Evolutionary conservation across 345 rosid species (phyloP).

Genomic region (Gossypium rotundifolium): DNA sequence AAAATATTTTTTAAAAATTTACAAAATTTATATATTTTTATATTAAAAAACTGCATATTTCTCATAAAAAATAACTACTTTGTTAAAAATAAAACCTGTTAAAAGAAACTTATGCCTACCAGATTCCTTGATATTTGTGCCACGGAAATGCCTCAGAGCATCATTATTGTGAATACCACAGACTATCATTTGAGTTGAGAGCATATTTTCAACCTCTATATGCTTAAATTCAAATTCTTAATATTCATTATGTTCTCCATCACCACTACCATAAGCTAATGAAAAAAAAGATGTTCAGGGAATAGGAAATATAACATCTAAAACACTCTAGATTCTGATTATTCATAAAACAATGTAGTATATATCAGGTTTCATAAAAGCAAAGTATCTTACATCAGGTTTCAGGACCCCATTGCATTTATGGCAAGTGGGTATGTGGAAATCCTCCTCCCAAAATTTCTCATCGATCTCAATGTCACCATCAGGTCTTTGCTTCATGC

Average conservation of each 20-base stretch:
- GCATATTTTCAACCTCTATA: neutral
- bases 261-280: neutral
- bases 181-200: neutral
- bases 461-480: constrained; percentile 95
- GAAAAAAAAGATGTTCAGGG: neutral
- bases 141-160: neutral
- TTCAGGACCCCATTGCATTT: constrained; percentile 75
- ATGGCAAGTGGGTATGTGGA: constrained; percentile 67
- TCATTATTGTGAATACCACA: neutral
- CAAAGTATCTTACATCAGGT: constrained; percentile 62
- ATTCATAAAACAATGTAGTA: neutral
- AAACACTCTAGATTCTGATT: neutral
- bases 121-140: neutral
- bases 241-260: neutral
- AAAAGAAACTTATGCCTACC: neutral
- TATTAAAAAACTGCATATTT: neutral
- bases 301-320: neutral
- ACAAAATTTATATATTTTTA: neutral
- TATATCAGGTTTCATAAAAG: neutral
- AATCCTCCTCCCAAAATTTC: constrained; percentile 94
- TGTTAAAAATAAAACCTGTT: neutral
- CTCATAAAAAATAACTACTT: neutral
- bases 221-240: neutral
- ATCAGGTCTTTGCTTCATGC: constrained; percentile 96
- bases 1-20: no score